Evolutionary conservation across 345 rosid genomes (phyloP), one percentile per base, ranked within the genome.

Genomic region (Aquilaria malaccensis): DNA sequence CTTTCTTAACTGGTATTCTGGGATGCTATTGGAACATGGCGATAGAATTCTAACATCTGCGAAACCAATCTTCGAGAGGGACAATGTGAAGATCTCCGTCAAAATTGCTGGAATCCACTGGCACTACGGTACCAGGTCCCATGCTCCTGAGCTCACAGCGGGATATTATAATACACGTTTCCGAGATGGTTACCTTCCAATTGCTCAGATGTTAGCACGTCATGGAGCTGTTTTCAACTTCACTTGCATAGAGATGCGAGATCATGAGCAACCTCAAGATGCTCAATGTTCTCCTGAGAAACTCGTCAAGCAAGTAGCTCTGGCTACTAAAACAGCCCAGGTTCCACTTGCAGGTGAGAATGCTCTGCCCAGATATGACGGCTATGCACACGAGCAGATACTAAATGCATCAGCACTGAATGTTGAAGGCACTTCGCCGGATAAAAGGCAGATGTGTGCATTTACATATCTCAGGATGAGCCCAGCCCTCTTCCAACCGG

Each of bases 111-210:
- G 99, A 52, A 94, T 94, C 63, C 99, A 94, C 65, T 94, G 99
- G 97, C 99, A 94, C 62, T 94, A 86, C 2, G 99, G 99, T n/a
- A 77, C 78, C 7, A 77, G 97, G 22, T 94, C 97, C 14, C 99
- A 94, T 54, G 96, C 99, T 45, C 95, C 99, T 29, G 99, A 94
- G 74, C 99, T 94, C 60, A 94, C 97, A 3, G 99, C 97, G 29
- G 99, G 99, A 45, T 94, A 90, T 74, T 94, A 87, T 67, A 94
- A 90, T 83, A 94, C 99, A 2, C 78, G 97, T 67, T 78, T 59
- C 74, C 81, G 88, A 7, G 96, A 94, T 47, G 97, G 99, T 3
- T 94, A 90, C 76, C 84, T 94, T 31, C 96, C 99, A 0, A 88
- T 94, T 47, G 97, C 99, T 14, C 84, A 79, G 56, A 94, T 94